Evolutionary conservation across 371 early-diverging fungal species (phyloP).

Genomic region (Amoeboaphelidium protococcarum): DNA sequence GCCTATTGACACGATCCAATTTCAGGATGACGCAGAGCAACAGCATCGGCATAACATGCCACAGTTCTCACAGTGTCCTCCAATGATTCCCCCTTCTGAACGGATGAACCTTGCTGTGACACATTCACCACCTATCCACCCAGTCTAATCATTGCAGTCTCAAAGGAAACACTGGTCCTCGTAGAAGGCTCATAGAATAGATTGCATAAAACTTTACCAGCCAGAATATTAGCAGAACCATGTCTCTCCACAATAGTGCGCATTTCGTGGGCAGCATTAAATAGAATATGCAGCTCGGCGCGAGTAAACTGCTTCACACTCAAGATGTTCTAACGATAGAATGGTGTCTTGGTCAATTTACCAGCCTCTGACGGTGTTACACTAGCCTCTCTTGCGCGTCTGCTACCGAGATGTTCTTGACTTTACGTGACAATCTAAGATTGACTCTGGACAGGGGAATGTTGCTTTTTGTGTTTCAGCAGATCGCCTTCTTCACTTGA

Average conservation of each 20-base stretch:
- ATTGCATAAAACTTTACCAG: conserved; percentile 68
- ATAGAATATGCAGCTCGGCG: conserved; percentile 67
- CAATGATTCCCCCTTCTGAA: conserved; percentile 80
- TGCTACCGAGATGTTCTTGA: too few relatives aligned
- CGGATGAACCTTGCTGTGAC: conserved; percentile 51
- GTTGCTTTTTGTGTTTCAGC: too few relatives aligned
- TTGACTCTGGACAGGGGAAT: too few relatives aligned
- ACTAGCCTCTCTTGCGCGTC: too few relatives aligned
- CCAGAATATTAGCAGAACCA: conserved; percentile 40
- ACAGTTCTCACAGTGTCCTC: conserved; percentile 69
- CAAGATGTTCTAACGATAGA: conserved; percentile 69
- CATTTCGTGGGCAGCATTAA: conserved; percentile 90
- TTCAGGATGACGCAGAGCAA: conserved; percentile 77
- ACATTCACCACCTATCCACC: conserved; percentile 72
- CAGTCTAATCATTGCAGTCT: conserved; percentile 75
- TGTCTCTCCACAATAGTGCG: conserved; percentile 64
- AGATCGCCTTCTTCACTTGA: too few relatives aligned
- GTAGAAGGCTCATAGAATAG: conserved; percentile 93
- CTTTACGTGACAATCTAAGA: too few relatives aligned
- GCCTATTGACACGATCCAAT: conserved; percentile 56
- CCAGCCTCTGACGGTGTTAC: too few relatives aligned
- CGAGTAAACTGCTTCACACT: conserved; percentile 67
- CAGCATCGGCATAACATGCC: conserved; percentile 63
- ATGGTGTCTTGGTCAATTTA: too few relatives aligned
- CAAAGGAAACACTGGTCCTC: conserved; percentile 71